A percentile compares a stretch with the other conserved stretches of the same genome.
These are phyloP conservation scores for Bjerkandera adusta DNA, from an alignment of 1,284 basidiomycete genomes.

Conservation along the genomic window DNA sequence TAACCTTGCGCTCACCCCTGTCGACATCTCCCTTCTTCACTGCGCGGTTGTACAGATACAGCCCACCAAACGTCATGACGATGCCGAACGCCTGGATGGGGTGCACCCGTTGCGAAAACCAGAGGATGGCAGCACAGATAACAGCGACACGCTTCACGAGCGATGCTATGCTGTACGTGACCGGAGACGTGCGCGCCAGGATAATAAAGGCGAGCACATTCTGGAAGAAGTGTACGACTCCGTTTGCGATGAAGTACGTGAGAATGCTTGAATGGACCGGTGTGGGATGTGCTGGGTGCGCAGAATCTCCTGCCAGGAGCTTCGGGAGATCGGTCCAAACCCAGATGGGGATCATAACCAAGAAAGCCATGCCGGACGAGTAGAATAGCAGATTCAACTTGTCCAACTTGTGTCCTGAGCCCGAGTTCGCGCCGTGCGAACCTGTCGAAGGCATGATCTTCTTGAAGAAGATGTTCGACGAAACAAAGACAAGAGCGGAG, in stretches of 20 bases:
- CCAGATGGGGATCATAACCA: conserved; percentile 96
- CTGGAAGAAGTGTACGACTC: conserved; percentile 94
- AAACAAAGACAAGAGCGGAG: conserved; percentile 94
- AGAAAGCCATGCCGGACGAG: conserved; percentile 91
- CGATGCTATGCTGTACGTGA: conserved; percentile 98
- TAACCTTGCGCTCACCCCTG: conserved; percentile 84
- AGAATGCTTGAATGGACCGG: conserved; percentile 42
- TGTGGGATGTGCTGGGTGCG: conserved; percentile 46
- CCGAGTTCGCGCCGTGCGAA: conserved; percentile 34
- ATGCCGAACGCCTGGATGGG: conserved; percentile 88
- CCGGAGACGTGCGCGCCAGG: conserved; percentile 92
- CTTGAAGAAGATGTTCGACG: conserved; percentile 99
- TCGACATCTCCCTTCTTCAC: conserved; percentile 82
- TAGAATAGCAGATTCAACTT: conserved; percentile 97
- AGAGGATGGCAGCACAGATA: conserved; percentile 96
- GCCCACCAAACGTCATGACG: conserved; percentile 82
- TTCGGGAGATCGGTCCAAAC: conserved; percentile 78
- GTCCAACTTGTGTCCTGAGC: conserved; percentile 79
- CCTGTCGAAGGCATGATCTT: conserved; percentile 83
- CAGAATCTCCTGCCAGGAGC: conserved; percentile 48
- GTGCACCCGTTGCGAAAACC: conserved; percentile 92
- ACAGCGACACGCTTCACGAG: conserved; percentile 98
- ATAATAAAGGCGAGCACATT: conserved; percentile 98
- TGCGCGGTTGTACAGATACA: conserved; percentile 96
- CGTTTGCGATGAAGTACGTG: conserved; percentile 88